A percentile compares a stretch with the other conserved stretches of the same genome.
Evolutionary conservation across 768 basidiomycete species (phyloP).

Genomic region (Pleurotus platypus): DNA sequence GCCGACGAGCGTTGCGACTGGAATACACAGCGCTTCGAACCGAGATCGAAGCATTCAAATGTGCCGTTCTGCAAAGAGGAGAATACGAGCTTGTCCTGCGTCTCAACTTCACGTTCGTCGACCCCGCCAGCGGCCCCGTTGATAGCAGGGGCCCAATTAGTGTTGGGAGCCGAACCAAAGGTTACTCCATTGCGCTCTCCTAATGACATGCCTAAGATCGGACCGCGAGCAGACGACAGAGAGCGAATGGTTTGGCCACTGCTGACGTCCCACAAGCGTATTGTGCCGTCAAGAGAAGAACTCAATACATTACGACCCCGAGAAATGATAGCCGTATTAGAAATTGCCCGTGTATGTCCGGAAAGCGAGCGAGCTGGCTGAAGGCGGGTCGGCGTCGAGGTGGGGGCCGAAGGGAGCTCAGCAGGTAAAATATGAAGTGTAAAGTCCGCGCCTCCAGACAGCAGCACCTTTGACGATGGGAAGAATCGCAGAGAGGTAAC

Average conservation of each 20-base stretch:
- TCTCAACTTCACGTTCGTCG: constrained; percentile 43
- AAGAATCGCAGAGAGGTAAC: constrained; percentile 61
- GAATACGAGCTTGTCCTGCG: constrained; percentile 44
- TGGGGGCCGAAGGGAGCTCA: constrained; percentile 23
- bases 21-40: constrained; percentile 27
- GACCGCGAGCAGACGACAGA: constrained; percentile 33
- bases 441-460: constrained; percentile 70
- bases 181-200: constrained; percentile 27
- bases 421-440: constrained; percentile 64
- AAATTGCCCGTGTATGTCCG: constrained; percentile 65
- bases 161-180: background rate
- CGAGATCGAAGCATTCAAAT: constrained; percentile 55
- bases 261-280: constrained; percentile 73
- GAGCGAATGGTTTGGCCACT: constrained; percentile 44
- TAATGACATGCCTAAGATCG: constrained; percentile 41
- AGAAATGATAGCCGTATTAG: constrained; percentile 59
- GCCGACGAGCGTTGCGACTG: constrained; percentile 10
- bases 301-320: constrained; percentile 68
- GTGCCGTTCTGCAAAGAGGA: constrained; percentile 53
- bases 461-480: constrained; percentile 67
- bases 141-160: background rate
- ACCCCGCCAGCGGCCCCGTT: background rate
- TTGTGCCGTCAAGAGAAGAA: constrained; percentile 61
- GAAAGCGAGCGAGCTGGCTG: constrained; percentile 57
- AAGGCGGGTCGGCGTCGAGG: constrained; percentile 28